These are phyloP conservation scores for Claviceps quebecensis DNA, from an alignment of 2,329 filamentous ascomycete species.

Conservation along the genomic window DNA sequence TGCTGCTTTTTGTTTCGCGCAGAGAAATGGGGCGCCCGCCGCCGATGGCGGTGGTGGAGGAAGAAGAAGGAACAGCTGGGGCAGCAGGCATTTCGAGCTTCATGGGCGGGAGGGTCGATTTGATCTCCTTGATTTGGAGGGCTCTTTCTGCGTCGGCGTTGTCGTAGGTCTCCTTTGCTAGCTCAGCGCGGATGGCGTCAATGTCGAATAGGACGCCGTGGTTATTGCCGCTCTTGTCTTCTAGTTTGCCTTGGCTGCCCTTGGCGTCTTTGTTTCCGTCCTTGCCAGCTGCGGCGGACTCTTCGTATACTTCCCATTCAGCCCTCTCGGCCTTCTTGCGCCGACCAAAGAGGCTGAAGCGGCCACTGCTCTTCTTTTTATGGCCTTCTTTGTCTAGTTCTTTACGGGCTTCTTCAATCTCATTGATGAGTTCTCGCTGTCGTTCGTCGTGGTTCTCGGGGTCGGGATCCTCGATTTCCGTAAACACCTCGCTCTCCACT, in stretches of 20 bases:
- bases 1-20: slow-evolving; percentile 32
- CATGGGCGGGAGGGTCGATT: slow-evolving; percentile 82
- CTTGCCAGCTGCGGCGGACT: slow-evolving; percentile 30
- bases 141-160: slow-evolving; percentile 37
- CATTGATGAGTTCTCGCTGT: slow-evolving; percentile 85
- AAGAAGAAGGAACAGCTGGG: slow-evolving; percentile 8
- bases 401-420: slow-evolving; percentile 88
- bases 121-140: slow-evolving; percentile 60
- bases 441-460: slow-evolving; percentile 80
- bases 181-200: slow-evolving; percentile 78
- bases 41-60: slow-evolving; percentile 8
- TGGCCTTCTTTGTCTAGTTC: slow-evolving; percentile 70
- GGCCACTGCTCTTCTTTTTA: slow-evolving; percentile 44
- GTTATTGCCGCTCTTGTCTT: slow-evolving; percentile 34
- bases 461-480: slow-evolving; percentile 92
- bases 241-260: slow-evolving; percentile 18
- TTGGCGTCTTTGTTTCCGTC: slow-evolving; percentile 10
- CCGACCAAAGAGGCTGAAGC: slow-evolving; percentile 66
- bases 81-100: slow-evolving; percentile 48
- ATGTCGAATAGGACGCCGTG: slow-evolving; percentile 77
- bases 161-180: slow-evolving; percentile 49
- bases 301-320: slow-evolving; percentile 90
- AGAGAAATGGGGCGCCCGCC: slow-evolving; percentile 12
- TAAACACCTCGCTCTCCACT: slow-evolving; percentile 86
- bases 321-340: slow-evolving; percentile 73